Conservation (phyloP, 2,329 filamentous ascomycete species). For the Trichoderma arundinaceum region DNA sequence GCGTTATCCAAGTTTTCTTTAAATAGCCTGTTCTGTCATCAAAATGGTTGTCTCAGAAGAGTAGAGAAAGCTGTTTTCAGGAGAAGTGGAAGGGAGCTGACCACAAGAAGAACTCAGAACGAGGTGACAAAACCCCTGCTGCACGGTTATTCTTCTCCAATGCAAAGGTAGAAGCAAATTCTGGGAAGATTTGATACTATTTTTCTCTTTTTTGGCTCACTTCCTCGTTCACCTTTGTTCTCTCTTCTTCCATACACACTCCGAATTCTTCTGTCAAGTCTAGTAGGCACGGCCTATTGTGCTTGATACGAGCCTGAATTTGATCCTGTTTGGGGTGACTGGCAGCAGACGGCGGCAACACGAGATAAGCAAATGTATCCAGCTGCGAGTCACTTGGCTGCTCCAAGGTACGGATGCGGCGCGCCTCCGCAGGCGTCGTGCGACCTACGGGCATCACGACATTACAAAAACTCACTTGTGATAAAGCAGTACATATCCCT, state of each 20-base stretch:
- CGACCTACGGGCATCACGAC: not conserved
- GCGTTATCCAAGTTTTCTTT: too few relatives aligned
- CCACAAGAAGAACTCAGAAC: not conserved
- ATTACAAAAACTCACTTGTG: not conserved
- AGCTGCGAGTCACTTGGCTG: slow-evolving; percentile 36
- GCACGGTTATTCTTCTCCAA: not conserved
- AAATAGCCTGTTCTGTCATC: too few relatives aligned
- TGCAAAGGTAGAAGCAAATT: not conserved
- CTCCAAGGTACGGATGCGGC: slow-evolving; percentile 32
- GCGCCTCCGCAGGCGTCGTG: slow-evolving; percentile 33
- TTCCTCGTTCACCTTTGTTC: not conserved
- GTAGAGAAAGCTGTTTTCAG: too few relatives aligned
- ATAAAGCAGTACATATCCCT: too few relatives aligned
- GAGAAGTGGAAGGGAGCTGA: too few relatives aligned
- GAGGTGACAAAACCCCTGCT: not conserved
- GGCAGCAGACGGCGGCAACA: slow-evolving; percentile 25
- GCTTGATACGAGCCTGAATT: too few relatives aligned
- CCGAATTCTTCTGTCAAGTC: not conserved
- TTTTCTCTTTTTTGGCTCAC: too few relatives aligned
- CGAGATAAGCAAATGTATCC: slow-evolving; percentile 30
- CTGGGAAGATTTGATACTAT: too few relatives aligned
- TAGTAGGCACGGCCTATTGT: not conserved
- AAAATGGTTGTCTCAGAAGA: not conserved
- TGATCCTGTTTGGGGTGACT: not conserved
- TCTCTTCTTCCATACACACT: not conserved